Conservation (phyloP, 2,329 filamentous ascomycete species). For the Ophiostoma triangulosporum region DNA sequence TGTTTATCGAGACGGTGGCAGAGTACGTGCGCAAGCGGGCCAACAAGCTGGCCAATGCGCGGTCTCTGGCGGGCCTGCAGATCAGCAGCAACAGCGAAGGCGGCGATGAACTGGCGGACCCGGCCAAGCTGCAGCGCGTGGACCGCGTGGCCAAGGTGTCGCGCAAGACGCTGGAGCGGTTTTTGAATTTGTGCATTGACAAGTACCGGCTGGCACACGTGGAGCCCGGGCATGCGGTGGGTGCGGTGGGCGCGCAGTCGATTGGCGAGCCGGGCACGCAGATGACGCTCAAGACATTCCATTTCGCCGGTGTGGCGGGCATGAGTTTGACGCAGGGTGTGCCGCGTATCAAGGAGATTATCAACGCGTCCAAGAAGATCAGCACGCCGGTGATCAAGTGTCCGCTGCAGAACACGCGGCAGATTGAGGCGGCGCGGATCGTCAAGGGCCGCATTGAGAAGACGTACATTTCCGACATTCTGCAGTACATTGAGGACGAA, state of each 20-base stretch:
- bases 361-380: slow-evolving; percentile 91
- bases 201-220: slow-evolving; percentile 89
- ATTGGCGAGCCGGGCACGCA: slow-evolving; percentile 97
- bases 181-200: slow-evolving; percentile 68
- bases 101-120: slow-evolving; percentile 15
- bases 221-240: slow-evolving; percentile 89
- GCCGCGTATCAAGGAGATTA: slow-evolving; percentile 99
- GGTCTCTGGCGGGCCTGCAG: slow-evolving; percentile 37
- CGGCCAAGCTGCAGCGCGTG: slow-evolving; percentile 28
- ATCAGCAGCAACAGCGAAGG: slow-evolving; percentile 14
- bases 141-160: slow-evolving; percentile 80
- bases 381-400: slow-evolving; percentile 90
- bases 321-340: slow-evolving; percentile 99
- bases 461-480: slow-evolving; percentile 72
- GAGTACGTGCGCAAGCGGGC: slow-evolving; percentile 54
- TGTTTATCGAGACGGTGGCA: slow-evolving; percentile 68
- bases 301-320: slow-evolving; percentile 98
- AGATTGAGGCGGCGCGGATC: slow-evolving; percentile 69
- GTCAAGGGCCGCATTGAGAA: slow-evolving; percentile 93
- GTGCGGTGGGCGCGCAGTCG: slow-evolving; percentile 90
- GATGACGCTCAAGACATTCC: slow-evolving; percentile 99
- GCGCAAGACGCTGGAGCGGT: slow-evolving; percentile 54
- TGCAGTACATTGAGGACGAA: slow-evolving; percentile 72
- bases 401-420: slow-evolving; percentile 60
- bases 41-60: slow-evolving; percentile 38